A percentile compares a stretch with the other conserved stretches of the same genome.
Conservation (phyloP, 2,329 filamentous ascomycete species). For the Colletotrichum sidae region DNA sequence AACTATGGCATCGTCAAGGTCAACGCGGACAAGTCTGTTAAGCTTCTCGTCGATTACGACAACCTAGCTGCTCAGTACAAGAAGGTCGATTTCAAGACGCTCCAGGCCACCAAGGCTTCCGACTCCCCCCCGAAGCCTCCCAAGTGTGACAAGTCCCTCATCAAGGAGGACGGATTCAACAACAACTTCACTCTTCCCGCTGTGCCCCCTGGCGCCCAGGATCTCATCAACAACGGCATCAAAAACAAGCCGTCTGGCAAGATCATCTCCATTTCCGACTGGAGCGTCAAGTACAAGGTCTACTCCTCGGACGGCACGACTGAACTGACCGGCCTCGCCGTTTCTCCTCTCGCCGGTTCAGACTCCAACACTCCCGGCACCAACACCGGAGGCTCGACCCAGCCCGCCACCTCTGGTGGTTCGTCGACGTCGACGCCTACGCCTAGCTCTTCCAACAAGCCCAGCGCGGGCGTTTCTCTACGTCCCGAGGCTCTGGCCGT, state of each 20-base stretch:
- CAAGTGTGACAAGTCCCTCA: conserved; percentile 74
- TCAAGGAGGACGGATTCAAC: conserved; percentile 76
- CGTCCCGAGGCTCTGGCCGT: conserved; percentile 31
- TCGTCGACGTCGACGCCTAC: conserved; percentile 36
- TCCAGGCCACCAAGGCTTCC: conserved; percentile 72
- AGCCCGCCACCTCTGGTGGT: conserved; percentile 15
- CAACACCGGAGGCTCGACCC: conserved; percentile 47
- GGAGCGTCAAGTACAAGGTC: conserved; percentile 65
- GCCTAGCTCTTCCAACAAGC: conserved; percentile 44
- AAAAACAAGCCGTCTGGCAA: conserved; percentile 71
- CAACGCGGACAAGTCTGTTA: conserved; percentile 66
- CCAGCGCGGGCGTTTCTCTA: conserved; percentile 37
- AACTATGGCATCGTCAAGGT: conserved; percentile 74
- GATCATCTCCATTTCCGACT: conserved; percentile 75
- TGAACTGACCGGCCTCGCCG: conserved; percentile 57
- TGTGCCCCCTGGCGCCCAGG: conserved; percentile 74
- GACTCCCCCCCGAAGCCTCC: conserved; percentile 65
- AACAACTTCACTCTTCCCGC: conserved; percentile 82
- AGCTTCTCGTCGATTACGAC: conserved; percentile 74
- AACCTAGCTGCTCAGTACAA: conserved; percentile 81
- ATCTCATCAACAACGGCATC: conserved; percentile 83
- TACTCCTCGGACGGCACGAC: conserved; percentile 53
- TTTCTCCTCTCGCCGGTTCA: conserved; percentile 58
- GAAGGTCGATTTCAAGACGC: conserved; percentile 76
- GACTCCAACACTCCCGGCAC: conserved; percentile 59